These are phyloP conservation scores for Asterochloris sp. DNA, from an alignment of 139 green algal species.

Conservation along the genomic window DNA sequence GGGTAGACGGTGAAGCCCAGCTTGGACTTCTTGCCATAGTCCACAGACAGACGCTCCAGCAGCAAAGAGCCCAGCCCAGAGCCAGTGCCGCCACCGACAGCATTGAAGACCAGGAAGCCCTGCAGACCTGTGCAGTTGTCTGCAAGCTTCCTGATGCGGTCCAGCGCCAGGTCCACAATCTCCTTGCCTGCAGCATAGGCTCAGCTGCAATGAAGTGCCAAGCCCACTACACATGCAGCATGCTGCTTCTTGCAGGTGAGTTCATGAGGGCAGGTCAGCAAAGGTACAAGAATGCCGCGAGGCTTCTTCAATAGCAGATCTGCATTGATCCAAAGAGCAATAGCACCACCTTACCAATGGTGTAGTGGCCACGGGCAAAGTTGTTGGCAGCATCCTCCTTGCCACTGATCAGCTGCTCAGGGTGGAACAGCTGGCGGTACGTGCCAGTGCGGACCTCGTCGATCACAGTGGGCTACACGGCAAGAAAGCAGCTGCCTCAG, in stretches of 20 bases:
- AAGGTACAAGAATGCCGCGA: too few relatives aligned
- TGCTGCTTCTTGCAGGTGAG: slow-evolving; percentile 58
- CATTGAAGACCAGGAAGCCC: slow-evolving; percentile 97
- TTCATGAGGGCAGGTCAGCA: too few relatives aligned
- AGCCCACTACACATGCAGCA: too few relatives aligned
- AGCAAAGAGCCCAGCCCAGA: slow-evolving; percentile 95
- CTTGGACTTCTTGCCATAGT: slow-evolving; percentile 99
- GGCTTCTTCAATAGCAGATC: too few relatives aligned
- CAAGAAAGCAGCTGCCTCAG: neutral
- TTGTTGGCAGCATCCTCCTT: slow-evolving; percentile 93
- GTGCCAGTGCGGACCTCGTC: slow-evolving; percentile 95
- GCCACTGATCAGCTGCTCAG: slow-evolving; percentile 96
- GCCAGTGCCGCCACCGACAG: slow-evolving; percentile 92
- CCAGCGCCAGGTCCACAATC: slow-evolving; percentile 93
- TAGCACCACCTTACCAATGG: slow-evolving; percentile 10
- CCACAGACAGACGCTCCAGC: slow-evolving; percentile 95
- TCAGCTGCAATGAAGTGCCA: too few relatives aligned
- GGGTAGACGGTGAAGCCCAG: slow-evolving; percentile 97
- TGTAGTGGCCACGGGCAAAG: slow-evolving; percentile 63
- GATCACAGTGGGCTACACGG: slow-evolving; percentile 82
- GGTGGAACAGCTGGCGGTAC: slow-evolving; percentile 98
- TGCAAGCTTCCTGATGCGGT: slow-evolving; percentile 94
- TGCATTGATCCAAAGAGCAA: too few relatives aligned
- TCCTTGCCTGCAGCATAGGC: slow-evolving; percentile 61
- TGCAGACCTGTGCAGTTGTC: slow-evolving; percentile 98